Evolutionary conservation across 2,329 filamentous ascomycete genomes (phyloP).

Genomic region (Coniochaeta prunicola): DNA sequence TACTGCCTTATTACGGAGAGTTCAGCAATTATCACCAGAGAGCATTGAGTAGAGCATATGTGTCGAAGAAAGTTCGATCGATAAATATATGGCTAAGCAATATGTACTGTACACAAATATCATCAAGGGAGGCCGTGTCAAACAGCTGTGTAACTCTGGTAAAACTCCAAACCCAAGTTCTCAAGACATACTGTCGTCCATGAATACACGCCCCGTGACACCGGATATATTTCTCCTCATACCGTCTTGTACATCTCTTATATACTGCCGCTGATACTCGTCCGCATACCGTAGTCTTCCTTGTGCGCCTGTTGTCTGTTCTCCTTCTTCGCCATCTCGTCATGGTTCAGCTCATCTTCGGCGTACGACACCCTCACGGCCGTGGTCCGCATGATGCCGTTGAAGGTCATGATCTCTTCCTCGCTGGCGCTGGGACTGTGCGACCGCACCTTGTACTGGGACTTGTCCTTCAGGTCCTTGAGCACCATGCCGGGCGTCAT

Average conservation of each 20-base stretch:
- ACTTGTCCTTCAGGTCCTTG: constrained; percentile 2
- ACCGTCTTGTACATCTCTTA: background rate
- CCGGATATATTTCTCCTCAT: background rate
- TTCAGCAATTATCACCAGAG: no score
- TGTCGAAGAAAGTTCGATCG: no score
- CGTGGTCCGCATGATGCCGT: constrained; percentile 16
- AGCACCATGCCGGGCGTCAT: background rate
- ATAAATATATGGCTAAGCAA: no score
- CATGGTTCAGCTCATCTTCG: background rate
- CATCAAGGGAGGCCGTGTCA: no score
- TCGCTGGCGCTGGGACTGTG: constrained; percentile 15
- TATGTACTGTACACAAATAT: no score
- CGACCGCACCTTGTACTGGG: constrained; percentile 7
- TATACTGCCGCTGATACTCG: background rate
- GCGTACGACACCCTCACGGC: constrained; percentile 2
- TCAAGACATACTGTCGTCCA: no score
- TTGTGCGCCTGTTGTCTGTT: background rate
- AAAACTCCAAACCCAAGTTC: no score
- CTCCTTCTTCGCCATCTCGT: background rate
- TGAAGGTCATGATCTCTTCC: constrained; percentile 19
- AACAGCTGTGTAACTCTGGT: background rate
- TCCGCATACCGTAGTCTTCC: constrained; percentile 1
- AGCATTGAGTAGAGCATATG: no score
- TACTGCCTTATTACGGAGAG: no score
- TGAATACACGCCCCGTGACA: no score